A percentile compares a stretch with the other conserved stretches of the same genome.
phyloP scores from a whole-genome alignment of 495 filamentous ascomycete species.

The Mytilinidion resinicola region DNA sequence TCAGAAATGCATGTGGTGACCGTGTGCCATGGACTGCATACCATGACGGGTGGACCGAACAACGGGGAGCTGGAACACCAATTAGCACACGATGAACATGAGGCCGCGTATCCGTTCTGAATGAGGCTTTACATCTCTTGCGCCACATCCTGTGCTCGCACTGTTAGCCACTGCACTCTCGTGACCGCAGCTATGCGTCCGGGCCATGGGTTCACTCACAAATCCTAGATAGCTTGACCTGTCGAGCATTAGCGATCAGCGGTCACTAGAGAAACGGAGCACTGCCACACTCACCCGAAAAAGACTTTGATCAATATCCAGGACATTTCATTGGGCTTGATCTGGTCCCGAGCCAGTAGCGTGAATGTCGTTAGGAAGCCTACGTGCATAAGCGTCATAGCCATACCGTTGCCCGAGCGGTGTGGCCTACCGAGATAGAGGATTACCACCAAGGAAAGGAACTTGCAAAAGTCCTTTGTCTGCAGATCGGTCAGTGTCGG shows the following conservation, averaged over 20 bases:
- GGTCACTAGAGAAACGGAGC: neutral
- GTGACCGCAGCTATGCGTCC: slow-evolving; percentile 13
- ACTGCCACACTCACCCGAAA: slow-evolving; percentile 49
- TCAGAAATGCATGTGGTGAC: slow-evolving; percentile 10
- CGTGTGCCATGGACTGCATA: slow-evolving; percentile 25
- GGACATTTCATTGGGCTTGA: slow-evolving; percentile 69
- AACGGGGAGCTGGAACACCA: slow-evolving; percentile 42
- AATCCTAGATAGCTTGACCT: slow-evolving; percentile 74
- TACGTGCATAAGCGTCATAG: neutral
- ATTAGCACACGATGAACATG: slow-evolving; percentile 33
- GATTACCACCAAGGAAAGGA: slow-evolving; percentile 78
- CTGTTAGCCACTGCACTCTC: slow-evolving; percentile 15
- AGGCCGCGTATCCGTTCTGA: neutral
- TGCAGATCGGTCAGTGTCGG: slow-evolving; percentile 37
- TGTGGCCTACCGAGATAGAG: slow-evolving; percentile 59
- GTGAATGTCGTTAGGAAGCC: slow-evolving; percentile 92
- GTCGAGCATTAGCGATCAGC: slow-evolving; percentile 13
- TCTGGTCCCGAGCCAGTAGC: slow-evolving; percentile 72
- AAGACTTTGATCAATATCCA: slow-evolving; percentile 85
- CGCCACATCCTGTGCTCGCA: slow-evolving; percentile 31
- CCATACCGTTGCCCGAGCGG: slow-evolving; percentile 6
- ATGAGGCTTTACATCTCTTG: slow-evolving; percentile 29
- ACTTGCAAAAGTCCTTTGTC: slow-evolving; percentile 88
- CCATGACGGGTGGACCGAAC: slow-evolving; percentile 64
- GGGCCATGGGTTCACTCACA: slow-evolving; percentile 44